These are phyloP conservation scores for Hyparrhenia diplandra DNA, from an alignment of 176 grass and related monocot genomes.

Conservation along the genomic window DNA sequence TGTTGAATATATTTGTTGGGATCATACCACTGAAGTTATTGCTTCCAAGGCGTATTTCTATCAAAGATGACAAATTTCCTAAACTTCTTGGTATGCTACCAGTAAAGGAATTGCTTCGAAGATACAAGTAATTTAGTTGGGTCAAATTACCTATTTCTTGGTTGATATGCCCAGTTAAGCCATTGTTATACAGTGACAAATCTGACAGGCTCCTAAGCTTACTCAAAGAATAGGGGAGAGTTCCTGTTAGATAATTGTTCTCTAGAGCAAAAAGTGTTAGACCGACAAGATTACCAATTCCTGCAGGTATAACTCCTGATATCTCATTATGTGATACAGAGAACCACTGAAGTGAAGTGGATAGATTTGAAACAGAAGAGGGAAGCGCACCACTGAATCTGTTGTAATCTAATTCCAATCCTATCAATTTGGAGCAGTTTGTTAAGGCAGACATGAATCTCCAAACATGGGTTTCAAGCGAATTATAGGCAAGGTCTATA, in stretches of 20 bases:
- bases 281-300: constrained; percentile 13
- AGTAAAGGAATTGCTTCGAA: constrained; percentile 8
- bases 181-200: background rate
- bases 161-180: background rate
- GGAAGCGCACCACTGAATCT: no score
- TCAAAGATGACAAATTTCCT: constrained; percentile 19
- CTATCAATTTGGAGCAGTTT: no score
- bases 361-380: no score
- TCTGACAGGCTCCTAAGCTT: background rate
- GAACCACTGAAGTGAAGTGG: no score
- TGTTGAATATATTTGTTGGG: constrained; percentile 28
- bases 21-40: constrained; percentile 40
- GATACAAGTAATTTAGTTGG: constrained; percentile 13
- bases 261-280: background rate
- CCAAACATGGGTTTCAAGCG: background rate
- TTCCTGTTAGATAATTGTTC: constrained; percentile 15
- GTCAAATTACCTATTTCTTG: constrained; percentile 29
- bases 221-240: constrained; percentile 35
- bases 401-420: no score
- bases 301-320: constrained; percentile 16
- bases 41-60: background rate
- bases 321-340: constrained; percentile 1
- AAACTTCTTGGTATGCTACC: constrained; percentile 31
- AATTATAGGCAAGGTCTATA: background rate
- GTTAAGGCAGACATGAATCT: no score